Evolutionary conservation across 192 early-diverging fungal species (phyloP).

Genomic region (Entrophospora sp.): DNA sequence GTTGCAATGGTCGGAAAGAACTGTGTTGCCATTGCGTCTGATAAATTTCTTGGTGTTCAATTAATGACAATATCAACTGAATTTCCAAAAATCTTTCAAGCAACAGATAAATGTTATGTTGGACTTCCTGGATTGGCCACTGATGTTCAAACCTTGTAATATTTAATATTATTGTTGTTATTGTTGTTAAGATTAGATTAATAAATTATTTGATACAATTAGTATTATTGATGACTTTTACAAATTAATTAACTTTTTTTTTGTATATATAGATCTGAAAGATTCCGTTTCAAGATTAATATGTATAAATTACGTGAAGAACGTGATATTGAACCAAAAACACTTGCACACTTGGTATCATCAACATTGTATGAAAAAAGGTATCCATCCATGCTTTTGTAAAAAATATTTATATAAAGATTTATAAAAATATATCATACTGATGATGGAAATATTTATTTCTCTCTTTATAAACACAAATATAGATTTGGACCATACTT

Average conservation of each 20-base stretch:
- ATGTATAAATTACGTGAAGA: constrained; percentile 96
- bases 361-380: constrained; percentile 90
- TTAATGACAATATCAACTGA: constrained; percentile 88
- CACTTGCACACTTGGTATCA: constrained; percentile 87
- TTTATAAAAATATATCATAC: too few species aligned
- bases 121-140: constrained; percentile 93
- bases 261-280: constrained; percentile 53
- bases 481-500: constrained; percentile 94
- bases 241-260: background rate
- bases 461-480: too few species aligned
- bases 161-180: too few species aligned
- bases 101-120: constrained; percentile 77
- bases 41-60: constrained; percentile 89
- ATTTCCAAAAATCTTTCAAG: constrained; percentile 89
- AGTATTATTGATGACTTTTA: background rate
- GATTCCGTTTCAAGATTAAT: constrained; percentile 88
- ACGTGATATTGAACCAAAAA: constrained; percentile 89
- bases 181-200: too few species aligned
- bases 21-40: constrained; percentile 96
- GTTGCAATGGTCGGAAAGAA: constrained; percentile 97
- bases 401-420: too few species aligned
- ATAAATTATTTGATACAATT: background rate
- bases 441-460: too few species aligned
- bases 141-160: constrained; percentile 92
- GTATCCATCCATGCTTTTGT: constrained; percentile 31